Evolutionary conservation across 208 protist genomes (phyloP), one percentile per base, ranked within the genome.

Genomic region (Phytomonas sp.): DNA sequence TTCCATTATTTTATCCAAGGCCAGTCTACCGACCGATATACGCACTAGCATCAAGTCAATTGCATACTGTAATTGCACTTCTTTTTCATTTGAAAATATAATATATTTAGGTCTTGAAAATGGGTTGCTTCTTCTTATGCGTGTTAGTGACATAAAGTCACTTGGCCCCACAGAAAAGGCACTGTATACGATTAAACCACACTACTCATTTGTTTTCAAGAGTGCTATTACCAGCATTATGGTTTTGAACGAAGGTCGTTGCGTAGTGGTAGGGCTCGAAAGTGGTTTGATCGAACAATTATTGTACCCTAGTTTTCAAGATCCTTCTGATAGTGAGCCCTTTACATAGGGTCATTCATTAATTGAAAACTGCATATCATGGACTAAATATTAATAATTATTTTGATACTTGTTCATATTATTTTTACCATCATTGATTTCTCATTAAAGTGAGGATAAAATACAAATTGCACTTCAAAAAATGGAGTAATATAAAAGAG

Each of bases 61-160:
- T 2, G 66, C 68, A 32, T 75, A 74, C 33, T 67, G 74, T 49
- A 82, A 79, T 66, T 81, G 74, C 60, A 14, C 32, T 16, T 74
- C 73, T 16, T 82, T 77, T 32, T 45, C 45, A 59, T 34, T 49
- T 11, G 40, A 60, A 29, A 81, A 87, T 37, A 6, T 84, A 30
- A 29, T 84, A 6, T 34, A 84, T 16, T 29, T 71, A 14, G 82
- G 82, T 3, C 79, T 84, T 64, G 64, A 69, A 49, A 71, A 77
- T 30, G 71, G 76, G 3, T 34, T 29, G 26, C 16, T 84, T 4
- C 68, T 77, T 32, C 3, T 52, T 52, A 52, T 52, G 42, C 42
- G 42, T 52, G 42, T 52, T 52, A 52, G 42, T 52, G 12, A 52
- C 42, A 52, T 4, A 11, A 52, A 52, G 16, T 19, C 42, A 52